These are phyloP conservation scores for Saccharomyces paradoxus DNA, from an alignment of 805 yeast species.

Conservation along the genomic window DNA sequence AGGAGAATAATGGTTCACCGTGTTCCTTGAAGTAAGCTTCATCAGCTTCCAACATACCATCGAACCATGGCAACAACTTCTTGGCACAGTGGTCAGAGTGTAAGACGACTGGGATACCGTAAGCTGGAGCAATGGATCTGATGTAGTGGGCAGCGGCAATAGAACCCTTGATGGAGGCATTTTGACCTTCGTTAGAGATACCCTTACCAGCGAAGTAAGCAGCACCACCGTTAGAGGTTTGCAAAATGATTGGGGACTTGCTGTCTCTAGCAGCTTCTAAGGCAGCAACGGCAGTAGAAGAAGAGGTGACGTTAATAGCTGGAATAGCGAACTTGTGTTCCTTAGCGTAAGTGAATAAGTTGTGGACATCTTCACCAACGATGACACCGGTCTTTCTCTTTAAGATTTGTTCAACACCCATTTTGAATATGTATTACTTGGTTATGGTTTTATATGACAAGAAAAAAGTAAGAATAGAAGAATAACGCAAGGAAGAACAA, in stretches of 20 bases:
- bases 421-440: slow-evolving; percentile 20
- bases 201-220: slow-evolving; percentile 99
- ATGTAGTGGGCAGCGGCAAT: slow-evolving; percentile 97
- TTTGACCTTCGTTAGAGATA: slow-evolving; percentile 85
- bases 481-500: neutral
- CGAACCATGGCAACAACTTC: slow-evolving; percentile 96
- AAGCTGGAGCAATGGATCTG: slow-evolving; percentile 91
- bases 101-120: slow-evolving; percentile 92
- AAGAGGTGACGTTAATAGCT: slow-evolving; percentile 95
- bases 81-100: slow-evolving; percentile 99
- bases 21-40: slow-evolving; percentile 78
- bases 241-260: slow-evolving; percentile 91
- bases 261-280: slow-evolving; percentile 94
- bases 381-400: slow-evolving; percentile 94
- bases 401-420: slow-evolving; percentile 69
- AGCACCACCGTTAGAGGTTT: slow-evolving; percentile 98
- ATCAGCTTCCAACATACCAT: slow-evolving; percentile 95
- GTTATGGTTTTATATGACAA: neutral
- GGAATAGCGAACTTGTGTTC: slow-evolving; percentile 93
- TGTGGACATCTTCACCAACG: slow-evolving; percentile 90
- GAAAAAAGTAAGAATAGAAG: neutral
- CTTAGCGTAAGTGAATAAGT: slow-evolving; percentile 86
- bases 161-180: slow-evolving; percentile 90
- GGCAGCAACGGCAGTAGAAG: slow-evolving; percentile 94
- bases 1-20: slow-evolving; percentile 95